Evolutionary conservation across 2,329 filamentous ascomycete genomes (phyloP).

Genomic region (Penicillium sp.): DNA sequence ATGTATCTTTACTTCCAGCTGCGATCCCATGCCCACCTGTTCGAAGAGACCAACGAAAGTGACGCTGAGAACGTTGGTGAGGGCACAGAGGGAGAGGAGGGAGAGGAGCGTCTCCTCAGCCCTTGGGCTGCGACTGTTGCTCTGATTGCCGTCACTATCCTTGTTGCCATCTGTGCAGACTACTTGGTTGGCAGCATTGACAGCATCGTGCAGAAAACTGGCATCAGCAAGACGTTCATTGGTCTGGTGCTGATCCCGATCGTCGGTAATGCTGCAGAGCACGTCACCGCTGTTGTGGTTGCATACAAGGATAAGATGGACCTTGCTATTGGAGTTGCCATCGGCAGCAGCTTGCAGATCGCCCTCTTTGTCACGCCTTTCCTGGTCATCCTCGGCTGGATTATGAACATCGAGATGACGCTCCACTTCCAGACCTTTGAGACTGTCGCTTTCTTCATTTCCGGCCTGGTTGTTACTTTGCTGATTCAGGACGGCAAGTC

Average conservation of each 20-base stretch:
- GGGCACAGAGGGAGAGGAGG: constrained; percentile 39
- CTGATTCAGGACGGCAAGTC: constrained; percentile 77
- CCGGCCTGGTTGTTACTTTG: constrained; percentile 71
- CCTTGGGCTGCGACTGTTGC: constrained; percentile 65
- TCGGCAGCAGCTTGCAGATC: constrained; percentile 80
- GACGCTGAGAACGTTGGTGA: constrained; percentile 41
- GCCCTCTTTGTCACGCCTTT: constrained; percentile 78
- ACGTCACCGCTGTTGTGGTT: constrained; percentile 78
- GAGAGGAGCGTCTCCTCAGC: constrained; percentile 56
- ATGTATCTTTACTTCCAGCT: constrained; percentile 79
- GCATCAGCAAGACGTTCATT: constrained; percentile 78
- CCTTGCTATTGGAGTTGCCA: constrained; percentile 72
- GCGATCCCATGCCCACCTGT: constrained; percentile 69
- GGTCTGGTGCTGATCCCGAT: constrained; percentile 77
- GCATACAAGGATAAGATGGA: constrained; percentile 71
- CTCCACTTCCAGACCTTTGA: constrained; percentile 79
- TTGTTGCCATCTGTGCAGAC: constrained; percentile 73
- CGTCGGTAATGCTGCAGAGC: constrained; percentile 77
- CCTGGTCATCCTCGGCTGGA: constrained; percentile 78
- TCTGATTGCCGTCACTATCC: constrained; percentile 66
- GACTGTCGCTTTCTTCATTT: constrained; percentile 74
- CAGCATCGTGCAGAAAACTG: constrained; percentile 64
- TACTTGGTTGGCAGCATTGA: constrained; percentile 77
- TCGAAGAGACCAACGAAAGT: constrained; percentile 53
- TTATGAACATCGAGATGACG: constrained; percentile 70